Conservation (phyloP, 768 basidiomycete genomes). For the Harrya chromipes region DNA sequence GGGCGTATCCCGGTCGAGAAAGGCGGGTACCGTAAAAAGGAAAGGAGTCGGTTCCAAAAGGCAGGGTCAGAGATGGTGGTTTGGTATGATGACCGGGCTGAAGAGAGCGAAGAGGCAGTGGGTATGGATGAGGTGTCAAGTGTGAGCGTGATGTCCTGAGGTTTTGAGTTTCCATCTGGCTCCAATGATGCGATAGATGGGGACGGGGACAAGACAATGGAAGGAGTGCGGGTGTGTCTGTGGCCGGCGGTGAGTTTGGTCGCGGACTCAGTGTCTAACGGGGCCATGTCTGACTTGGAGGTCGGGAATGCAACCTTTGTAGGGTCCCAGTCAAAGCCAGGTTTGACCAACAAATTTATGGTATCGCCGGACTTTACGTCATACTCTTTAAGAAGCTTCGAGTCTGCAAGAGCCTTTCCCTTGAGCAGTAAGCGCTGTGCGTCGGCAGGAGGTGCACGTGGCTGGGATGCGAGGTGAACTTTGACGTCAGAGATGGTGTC, state of each 20-base stretch:
- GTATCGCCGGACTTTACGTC: constrained; percentile 74
- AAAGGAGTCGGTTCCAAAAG: constrained; percentile 74
- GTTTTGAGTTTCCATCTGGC: constrained; percentile 38
- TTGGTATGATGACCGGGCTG: constrained; percentile 29
- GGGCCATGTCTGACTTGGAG: constrained; percentile 18
- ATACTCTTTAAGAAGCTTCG: constrained; percentile 90
- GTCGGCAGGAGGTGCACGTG: constrained; percentile 73
- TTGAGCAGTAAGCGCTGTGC: constrained; percentile 86
- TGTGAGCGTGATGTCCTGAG: constrained; percentile 63
- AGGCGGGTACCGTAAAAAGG: constrained; percentile 54
- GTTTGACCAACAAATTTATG: constrained; percentile 84
- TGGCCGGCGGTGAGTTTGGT: constrained; percentile 31
- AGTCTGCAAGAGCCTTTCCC: constrained; percentile 90
- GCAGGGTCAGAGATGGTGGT: constrained; percentile 66
- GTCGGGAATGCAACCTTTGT: constrained; percentile 33
- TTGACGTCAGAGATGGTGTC: constrained; percentile 85
- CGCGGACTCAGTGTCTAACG: constrained; percentile 19
- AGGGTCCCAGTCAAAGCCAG: constrained; percentile 66
- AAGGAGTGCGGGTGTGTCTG: constrained; percentile 67
- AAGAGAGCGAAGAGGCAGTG: constrained; percentile 41
- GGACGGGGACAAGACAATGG: constrained; percentile 75
- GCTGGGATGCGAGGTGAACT: constrained; percentile 60
- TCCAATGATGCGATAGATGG: constrained; percentile 48
- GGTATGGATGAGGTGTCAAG: constrained; percentile 57
- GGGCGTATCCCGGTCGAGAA: neutral